Conservation (phyloP, 345 rosid species). For the Aurinia saxatilis region DNA sequence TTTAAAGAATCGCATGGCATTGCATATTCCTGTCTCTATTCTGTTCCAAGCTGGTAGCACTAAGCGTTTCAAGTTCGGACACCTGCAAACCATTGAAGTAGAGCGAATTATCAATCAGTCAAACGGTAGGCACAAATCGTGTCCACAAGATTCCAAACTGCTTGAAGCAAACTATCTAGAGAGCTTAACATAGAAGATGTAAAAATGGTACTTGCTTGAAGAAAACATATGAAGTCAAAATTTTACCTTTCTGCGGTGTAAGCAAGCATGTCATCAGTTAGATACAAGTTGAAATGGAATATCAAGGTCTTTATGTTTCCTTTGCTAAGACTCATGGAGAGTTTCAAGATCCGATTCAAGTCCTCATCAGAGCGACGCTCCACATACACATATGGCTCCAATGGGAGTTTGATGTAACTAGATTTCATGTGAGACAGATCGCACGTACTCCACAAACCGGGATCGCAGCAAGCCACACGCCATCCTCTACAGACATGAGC, state of each 20-base stretch:
- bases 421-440: slow-evolving; percentile 51
- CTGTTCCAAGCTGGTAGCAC: slow-evolving; percentile 75
- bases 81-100: slow-evolving; percentile 32
- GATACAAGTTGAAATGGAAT: slow-evolving; percentile 45
- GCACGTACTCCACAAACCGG: slow-evolving; percentile 57
- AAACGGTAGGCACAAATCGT: too few species aligned
- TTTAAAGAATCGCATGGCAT: slow-evolving; percentile 42
- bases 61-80: slow-evolving; percentile 47
- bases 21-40: slow-evolving; percentile 42
- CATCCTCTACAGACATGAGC: slow-evolving; percentile 65
- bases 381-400: slow-evolving; percentile 52
- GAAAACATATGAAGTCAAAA: neutral
- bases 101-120: neutral
- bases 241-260: slow-evolving; percentile 62
- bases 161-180: too few species aligned
- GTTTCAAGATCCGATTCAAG: slow-evolving; percentile 46
- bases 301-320: slow-evolving; percentile 48
- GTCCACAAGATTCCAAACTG: too few species aligned
- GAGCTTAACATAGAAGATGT: too few species aligned
- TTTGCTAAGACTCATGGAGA: slow-evolving; percentile 52
- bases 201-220: neutral
- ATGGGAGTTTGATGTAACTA: slow-evolving; percentile 41
- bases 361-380: slow-evolving; percentile 34
- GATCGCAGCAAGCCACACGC: slow-evolving; percentile 64
- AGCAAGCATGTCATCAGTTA: slow-evolving; percentile 51